phyloP scores from a whole-genome alignment of 2,329 filamentous ascomycete genomes.

The Scytalidium lignicola region DNA sequence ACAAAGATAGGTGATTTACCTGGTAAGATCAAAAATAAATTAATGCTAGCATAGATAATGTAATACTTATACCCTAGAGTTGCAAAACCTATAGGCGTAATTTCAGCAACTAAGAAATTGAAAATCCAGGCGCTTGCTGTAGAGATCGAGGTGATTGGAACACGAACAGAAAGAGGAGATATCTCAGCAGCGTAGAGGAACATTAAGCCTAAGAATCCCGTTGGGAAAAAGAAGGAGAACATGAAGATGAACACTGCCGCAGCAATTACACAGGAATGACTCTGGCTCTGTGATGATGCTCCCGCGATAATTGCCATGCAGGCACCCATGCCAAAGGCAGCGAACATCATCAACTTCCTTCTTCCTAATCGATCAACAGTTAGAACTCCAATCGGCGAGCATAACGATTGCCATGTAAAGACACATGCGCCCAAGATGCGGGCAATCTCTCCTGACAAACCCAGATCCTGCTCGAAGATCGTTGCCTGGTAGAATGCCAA shows the following conservation, averaged over 20 bases:
- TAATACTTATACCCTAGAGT: slow-evolving; percentile 4
- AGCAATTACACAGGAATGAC: slow-evolving; percentile 1
- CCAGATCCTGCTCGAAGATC: slow-evolving; percentile 42
- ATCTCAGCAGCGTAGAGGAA: slow-evolving; percentile 10
- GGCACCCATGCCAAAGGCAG: slow-evolving; percentile 53
- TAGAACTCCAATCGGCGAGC: slow-evolving; percentile 31
- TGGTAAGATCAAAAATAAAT: slow-evolving; percentile 2
- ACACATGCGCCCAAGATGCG: slow-evolving; percentile 46
- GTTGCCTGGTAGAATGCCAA: slow-evolving; percentile 39
- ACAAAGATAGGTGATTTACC: not conserved
- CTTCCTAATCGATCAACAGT: slow-evolving; percentile 63
- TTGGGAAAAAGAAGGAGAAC: slow-evolving; percentile 17
- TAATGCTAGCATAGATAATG: slow-evolving; percentile 6
- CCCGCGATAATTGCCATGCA: slow-evolving; percentile 56
- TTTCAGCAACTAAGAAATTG: slow-evolving; percentile 7
- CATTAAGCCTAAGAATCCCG: slow-evolving; percentile 18
- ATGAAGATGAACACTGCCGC: slow-evolving; percentile 17
- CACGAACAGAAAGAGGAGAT: slow-evolving; percentile 3
- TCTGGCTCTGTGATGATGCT: slow-evolving; percentile 19
- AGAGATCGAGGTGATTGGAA: slow-evolving; percentile 2
- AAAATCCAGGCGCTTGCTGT: slow-evolving; percentile 2
- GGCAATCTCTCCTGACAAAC: slow-evolving; percentile 38
- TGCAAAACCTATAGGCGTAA: slow-evolving; percentile 7
- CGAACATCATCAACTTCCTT: slow-evolving; percentile 64
- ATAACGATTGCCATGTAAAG: slow-evolving; percentile 12